phyloP scores from a whole-genome alignment of 2,329 filamentous ascomycete genomes.

The Phialocephala subalpina region DNA sequence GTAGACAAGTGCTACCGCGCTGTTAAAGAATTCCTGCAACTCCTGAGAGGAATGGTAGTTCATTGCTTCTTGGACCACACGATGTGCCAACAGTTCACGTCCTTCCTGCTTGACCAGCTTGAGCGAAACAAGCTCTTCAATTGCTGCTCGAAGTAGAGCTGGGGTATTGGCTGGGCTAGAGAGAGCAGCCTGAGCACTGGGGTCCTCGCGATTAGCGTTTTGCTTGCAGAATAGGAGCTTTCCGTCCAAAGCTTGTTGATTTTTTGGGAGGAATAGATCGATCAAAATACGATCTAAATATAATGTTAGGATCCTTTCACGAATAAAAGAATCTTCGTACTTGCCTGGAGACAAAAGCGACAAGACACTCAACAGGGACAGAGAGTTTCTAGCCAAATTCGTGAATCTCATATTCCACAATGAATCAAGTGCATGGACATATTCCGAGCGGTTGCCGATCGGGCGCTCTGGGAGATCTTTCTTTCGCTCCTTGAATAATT shows the following conservation, averaged over 20 bases:
- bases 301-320: not conserved
- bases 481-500: slow-evolving; percentile 26
- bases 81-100: slow-evolving; percentile 29
- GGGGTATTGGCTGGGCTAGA: slow-evolving; percentile 25
- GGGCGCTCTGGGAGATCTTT: slow-evolving; percentile 24
- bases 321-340: no score
- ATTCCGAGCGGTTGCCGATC: slow-evolving; percentile 17
- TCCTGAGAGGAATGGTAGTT: slow-evolving; percentile 32
- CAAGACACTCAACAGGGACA: slow-evolving; percentile 30
- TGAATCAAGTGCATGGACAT: slow-evolving; percentile 26
- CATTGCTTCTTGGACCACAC: slow-evolving; percentile 37
- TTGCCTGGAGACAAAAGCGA: slow-evolving; percentile 31
- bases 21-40: slow-evolving; percentile 30
- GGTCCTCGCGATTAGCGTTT: slow-evolving; percentile 22
- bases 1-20: slow-evolving; percentile 27
- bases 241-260: slow-evolving; percentile 31
- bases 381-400: slow-evolving; percentile 21
- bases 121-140: slow-evolving; percentile 27
- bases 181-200: slow-evolving; percentile 18
- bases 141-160: slow-evolving; percentile 19
- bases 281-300: slow-evolving; percentile 31
- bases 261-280: slow-evolving; percentile 34
- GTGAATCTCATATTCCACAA: slow-evolving; percentile 34
- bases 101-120: slow-evolving; percentile 34
- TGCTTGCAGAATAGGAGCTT: slow-evolving; percentile 34